Evolutionary conservation across 371 early-diverging fungal genomes (phyloP), one percentile per base, ranked within the genome.

Genomic region (Apophysomyces variabilis): DNA sequence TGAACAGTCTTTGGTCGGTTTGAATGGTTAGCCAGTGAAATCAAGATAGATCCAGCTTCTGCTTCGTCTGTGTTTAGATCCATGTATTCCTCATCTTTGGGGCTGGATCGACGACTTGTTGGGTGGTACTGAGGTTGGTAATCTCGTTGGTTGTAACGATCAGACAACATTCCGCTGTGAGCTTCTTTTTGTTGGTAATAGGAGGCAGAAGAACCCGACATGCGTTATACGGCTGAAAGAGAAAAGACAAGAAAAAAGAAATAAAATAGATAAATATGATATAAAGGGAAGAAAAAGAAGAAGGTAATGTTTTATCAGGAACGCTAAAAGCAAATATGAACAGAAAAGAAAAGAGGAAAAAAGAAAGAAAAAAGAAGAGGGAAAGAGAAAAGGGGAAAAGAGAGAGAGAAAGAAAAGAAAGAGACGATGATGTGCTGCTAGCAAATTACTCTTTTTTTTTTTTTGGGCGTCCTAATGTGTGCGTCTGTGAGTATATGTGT

Each of bases 21-120:
- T 16, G 46, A 54, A 58, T 72, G 68, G 36, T 74, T 74, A 4
- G 80, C 73, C 4, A 80, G 59, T 16, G 80, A 63, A 59, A 77
- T 75, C 18, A 80, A 60, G 37, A 80, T 80, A 38, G 77, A 74
- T 21, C 80, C 73, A 16, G 77, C 77, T 66, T 80, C 80, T 14
- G 67, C 73, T 54, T 77, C 76, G n/a, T 75, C 75, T 3, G 58
- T 59, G 41, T 74, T 60, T n/a, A 72, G 26, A 36, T 68, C 66
- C 62, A 65, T 61, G 26, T 61, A 65, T 37, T 60, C 47, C 43
- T 13, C n/a, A 45, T 45, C 46, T 13, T 45, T 45, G 13, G 16
- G 46, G 16, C 46, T 45, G 46, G 46, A 45, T 45, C 46, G 46
- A 45, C 46, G 46, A 45, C 46, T 45, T 45, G 46, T 13, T 45